Conservation (phyloP, 225 moss, liverwort and hornwort genomes). For the Polytrichum commune region DNA sequence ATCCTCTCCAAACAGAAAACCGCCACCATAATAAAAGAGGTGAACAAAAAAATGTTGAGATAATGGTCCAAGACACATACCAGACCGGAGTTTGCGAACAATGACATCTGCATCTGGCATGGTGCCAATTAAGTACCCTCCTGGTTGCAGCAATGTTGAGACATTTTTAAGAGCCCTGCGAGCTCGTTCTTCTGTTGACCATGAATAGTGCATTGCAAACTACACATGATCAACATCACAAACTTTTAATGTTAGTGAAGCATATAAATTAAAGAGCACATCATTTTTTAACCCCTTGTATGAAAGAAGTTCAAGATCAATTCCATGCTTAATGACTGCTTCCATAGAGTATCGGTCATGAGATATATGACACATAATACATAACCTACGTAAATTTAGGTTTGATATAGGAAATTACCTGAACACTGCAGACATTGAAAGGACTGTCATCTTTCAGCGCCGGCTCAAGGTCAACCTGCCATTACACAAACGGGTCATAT, state of each 20-base stretch:
- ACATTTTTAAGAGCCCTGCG: conserved; percentile 91
- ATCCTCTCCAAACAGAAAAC: too few relatives aligned
- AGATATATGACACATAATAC: too few relatives aligned
- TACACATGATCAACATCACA: conserved; percentile 22
- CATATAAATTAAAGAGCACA: too few relatives aligned
- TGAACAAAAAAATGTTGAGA: too few relatives aligned
- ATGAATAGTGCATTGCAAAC: conserved; percentile 96
- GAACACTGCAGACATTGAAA: conserved; percentile 92
- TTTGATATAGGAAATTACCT: conserved; percentile 22
- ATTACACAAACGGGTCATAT: background rate
- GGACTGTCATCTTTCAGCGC: conserved; percentile 72
- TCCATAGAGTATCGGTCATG: too few relatives aligned
- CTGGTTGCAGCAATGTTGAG: conserved; percentile 70
- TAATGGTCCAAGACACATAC: conserved; percentile 18
- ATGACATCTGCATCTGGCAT: conserved; percentile 98
- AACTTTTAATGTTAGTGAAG: too few relatives aligned
- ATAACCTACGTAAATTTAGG: too few relatives aligned
- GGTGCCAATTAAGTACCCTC: conserved; percentile 92
- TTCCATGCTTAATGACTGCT: too few relatives aligned
- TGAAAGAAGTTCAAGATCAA: too few relatives aligned
- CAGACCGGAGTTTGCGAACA: conserved; percentile 84
- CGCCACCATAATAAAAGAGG: too few relatives aligned
- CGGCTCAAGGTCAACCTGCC: conserved; percentile 66
- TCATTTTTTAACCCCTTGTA: too few relatives aligned
- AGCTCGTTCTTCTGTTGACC: conserved; percentile 95